A percentile compares a stretch with the other conserved stretches of the same genome.
These are phyloP conservation scores for Saitozyma sp. DNA, from an alignment of 768 basidiomycete species.

Conservation along the genomic window DNA sequence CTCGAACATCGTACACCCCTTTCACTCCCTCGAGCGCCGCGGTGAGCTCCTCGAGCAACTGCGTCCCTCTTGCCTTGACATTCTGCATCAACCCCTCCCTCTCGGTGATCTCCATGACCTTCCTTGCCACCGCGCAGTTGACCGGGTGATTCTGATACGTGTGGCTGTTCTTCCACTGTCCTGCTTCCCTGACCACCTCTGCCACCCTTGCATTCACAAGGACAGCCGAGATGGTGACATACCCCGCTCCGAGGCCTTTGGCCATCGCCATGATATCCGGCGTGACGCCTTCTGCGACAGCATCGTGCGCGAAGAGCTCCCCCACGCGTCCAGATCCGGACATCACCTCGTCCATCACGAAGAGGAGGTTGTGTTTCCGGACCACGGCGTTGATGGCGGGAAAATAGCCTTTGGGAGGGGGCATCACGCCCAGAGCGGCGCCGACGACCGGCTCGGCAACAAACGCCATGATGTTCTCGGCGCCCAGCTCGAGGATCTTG, in stretches of 20 bases:
- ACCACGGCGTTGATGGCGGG: constrained; percentile 20
- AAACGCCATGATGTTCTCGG: constrained; percentile 32
- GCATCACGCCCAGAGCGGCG: constrained; percentile 29
- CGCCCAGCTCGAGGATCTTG: constrained; percentile 26
- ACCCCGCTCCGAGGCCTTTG: constrained; percentile 27
- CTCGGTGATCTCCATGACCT: constrained; percentile 28
- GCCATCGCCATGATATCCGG: constrained; percentile 27
- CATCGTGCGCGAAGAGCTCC: constrained; percentile 19
- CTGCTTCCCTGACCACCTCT: constrained; percentile 11
- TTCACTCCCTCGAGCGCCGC: constrained; percentile 9
- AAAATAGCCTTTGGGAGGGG: constrained; percentile 30
- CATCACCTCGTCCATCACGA: constrained; percentile 32
- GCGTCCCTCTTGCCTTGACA: constrained; percentile 19
- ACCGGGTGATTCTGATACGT: constrained; percentile 33
- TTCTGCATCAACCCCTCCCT: constrained; percentile 19
- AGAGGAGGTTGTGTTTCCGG: constrained; percentile 16
- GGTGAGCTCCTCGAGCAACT: constrained; percentile 14
- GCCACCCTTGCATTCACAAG: constrained; percentile 18
- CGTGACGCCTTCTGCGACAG: constrained; percentile 22
- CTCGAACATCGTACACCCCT: constrained; percentile 21
- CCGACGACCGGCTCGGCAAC: constrained; percentile 26
- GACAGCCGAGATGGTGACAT: constrained; percentile 24
- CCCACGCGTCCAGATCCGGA: constrained; percentile 21
- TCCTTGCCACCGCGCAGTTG: constrained; percentile 20
- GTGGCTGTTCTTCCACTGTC: constrained; percentile 28